These are phyloP conservation scores for Saccharomyces pastorianus DNA, from an alignment of 1,139 yeast genomes.

Conservation along the genomic window DNA sequence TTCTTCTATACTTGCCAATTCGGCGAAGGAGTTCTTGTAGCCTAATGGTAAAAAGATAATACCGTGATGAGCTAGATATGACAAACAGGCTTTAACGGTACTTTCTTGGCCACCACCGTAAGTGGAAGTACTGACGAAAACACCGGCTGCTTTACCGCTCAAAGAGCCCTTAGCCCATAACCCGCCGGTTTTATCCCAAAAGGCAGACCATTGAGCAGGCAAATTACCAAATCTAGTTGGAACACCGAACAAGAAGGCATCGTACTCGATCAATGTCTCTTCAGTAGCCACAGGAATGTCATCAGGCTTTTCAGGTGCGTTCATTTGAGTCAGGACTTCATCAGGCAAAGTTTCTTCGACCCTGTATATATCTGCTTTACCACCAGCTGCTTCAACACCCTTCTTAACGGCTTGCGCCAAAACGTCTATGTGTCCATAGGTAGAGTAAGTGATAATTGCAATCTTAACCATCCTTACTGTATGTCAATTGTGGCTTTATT, in stretches of 20 bases:
- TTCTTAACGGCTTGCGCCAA: constrained; percentile 49
- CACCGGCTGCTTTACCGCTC: constrained; percentile 49
- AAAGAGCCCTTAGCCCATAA: constrained; percentile 54
- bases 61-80: constrained; percentile 54
- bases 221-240: constrained; percentile 58
- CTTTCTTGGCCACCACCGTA: constrained; percentile 66
- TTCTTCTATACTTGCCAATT: constrained; percentile 47
- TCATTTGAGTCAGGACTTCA: constrained; percentile 51
- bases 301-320: constrained; percentile 54
- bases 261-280: constrained; percentile 44
- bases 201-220: constrained; percentile 57
- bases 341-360: constrained; percentile 56
- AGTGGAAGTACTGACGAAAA: constrained; percentile 49
- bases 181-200: constrained; percentile 56
- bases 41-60: constrained; percentile 56
- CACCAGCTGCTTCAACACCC: constrained; percentile 56
- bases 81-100: constrained; percentile 43
- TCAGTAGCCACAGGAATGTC: constrained; percentile 46
- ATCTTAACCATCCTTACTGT: constrained; percentile 39
- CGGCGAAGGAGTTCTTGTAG: constrained; percentile 43
- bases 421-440: constrained; percentile 52
- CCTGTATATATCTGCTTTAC: constrained; percentile 50
- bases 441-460: constrained; percentile 54
- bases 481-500: constrained; percentile 3
- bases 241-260: constrained; percentile 54